Evolutionary conservation across 1,284 basidiomycete species (phyloP).

Genomic region (Fomitopsis betulina): DNA sequence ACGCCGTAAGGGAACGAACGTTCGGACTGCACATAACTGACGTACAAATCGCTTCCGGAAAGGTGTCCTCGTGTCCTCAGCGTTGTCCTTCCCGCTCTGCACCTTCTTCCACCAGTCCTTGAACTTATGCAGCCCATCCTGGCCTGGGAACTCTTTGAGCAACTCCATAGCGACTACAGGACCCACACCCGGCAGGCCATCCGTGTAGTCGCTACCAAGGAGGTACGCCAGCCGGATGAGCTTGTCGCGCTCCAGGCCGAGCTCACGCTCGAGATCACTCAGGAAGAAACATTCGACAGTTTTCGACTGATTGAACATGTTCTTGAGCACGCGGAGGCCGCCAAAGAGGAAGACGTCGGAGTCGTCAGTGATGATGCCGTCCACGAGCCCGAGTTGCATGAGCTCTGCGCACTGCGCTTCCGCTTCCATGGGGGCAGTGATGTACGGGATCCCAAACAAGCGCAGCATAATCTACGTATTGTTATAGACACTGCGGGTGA

Average conservation of each 20-base stretch:
- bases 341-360: slow-evolving; percentile 99
- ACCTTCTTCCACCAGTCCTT: slow-evolving; percentile 95
- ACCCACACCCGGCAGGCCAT: slow-evolving; percentile 93
- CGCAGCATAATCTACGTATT: slow-evolving; percentile 72
- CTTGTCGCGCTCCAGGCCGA: slow-evolving; percentile 84
- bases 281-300: slow-evolving; percentile 95
- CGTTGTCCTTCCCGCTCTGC: slow-evolving; percentile 84
- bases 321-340: slow-evolving; percentile 90
- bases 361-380: slow-evolving; percentile 99
- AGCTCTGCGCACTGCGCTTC: slow-evolving; percentile 98
- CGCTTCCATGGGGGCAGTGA: slow-evolving; percentile 98
- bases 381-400: slow-evolving; percentile 80
- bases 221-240: slow-evolving; percentile 90
- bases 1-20: neutral
- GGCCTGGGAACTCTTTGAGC: slow-evolving; percentile 84
- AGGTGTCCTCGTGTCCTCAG: slow-evolving; percentile 64
- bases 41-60: slow-evolving; percentile 86
- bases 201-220: slow-evolving; percentile 95
- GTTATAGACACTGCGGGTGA: neutral
- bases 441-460: slow-evolving; percentile 96
- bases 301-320: slow-evolving; percentile 99
- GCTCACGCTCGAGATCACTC: slow-evolving; percentile 82
- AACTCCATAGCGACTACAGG: slow-evolving; percentile 97
- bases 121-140: slow-evolving; percentile 81
- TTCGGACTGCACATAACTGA: slow-evolving; percentile 15